Base-by-base conservation (phyloP, 352 stramenopile genomes). In the Pythium sp. region DNA sequence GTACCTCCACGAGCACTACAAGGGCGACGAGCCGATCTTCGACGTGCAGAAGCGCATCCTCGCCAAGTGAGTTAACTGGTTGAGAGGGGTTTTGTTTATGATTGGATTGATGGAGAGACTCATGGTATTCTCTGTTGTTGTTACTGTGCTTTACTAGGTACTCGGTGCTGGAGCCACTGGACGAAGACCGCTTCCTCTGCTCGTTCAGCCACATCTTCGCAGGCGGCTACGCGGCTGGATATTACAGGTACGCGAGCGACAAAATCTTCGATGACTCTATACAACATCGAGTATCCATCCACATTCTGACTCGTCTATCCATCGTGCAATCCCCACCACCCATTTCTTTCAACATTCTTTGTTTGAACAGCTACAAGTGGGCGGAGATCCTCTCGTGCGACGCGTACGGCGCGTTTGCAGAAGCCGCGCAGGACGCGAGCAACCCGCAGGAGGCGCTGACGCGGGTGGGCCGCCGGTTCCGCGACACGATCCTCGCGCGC, bases 191-290 rank as follows among this genome's bases (percentile, higher is more conserved):
- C 41, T 99, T 99, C 78, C 81, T 99, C n/a, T 99, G 97, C 75
- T 94, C 92, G 41, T 99, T 99, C 77, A 86, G 78, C 34, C 97
- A 99, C 78, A 99, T 99, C 69, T 99, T 99, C 75, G 97, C 94
- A 0, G 97, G 97, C 2, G 97, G 97, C 41, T 99, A 99, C 75
- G 88, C 94, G n/a, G 96, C 97, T 8, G 97, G 97, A 28, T 99
- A 99, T 78, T 99, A 99, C 80, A 94, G 76, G 68, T 98, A 96
- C 73, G 58, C 41, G 38, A 46, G 41, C 41, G 15, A 11, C 4
- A 49, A 49, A 49, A 49, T 49, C 41, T n/a, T 8, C 38, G 12
- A 3, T 32, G 30, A 32, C 30, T 2, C 38, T 20, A 7, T 46
- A 18, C 32, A 65, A 56, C 15, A 63, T 58, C 47, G 15, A 69